phyloP scores from a whole-genome alignment of 768 basidiomycete species.

The Rhizopogon vesiculosus region DNA sequence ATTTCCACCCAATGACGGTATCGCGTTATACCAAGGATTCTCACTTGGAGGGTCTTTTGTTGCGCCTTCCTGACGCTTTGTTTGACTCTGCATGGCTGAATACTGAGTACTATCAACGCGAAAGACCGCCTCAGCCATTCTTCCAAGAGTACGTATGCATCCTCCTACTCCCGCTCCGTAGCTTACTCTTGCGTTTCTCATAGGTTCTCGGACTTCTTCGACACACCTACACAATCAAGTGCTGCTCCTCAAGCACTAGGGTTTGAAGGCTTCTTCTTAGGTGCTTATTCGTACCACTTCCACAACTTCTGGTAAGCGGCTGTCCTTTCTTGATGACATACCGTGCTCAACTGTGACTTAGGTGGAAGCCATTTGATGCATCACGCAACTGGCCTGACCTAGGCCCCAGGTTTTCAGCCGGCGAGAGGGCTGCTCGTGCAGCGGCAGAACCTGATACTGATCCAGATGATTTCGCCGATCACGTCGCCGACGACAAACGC shows the following conservation, averaged over 20 bases:
- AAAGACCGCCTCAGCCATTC: slow-evolving; percentile 91
- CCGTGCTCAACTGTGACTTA: slow-evolving; percentile 21
- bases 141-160: slow-evolving; percentile 65
- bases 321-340: background rate
- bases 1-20: slow-evolving; percentile 97
- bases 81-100: slow-evolving; percentile 98
- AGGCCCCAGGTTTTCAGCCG: slow-evolving; percentile 70
- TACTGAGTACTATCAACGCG: slow-evolving; percentile 86
- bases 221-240: slow-evolving; percentile 65
- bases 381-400: slow-evolving; percentile 95
- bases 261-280: slow-evolving; percentile 94
- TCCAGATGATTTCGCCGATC: slow-evolving; percentile 34
- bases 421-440: slow-evolving; percentile 64
- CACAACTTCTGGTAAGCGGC: slow-evolving; percentile 81
- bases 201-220: slow-evolving; percentile 88
- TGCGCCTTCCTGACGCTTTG: slow-evolving; percentile 89
- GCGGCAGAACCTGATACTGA: slow-evolving; percentile 29
- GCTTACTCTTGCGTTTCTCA: background rate
- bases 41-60: slow-evolving; percentile 72
- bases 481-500: slow-evolving; percentile 59
- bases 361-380: slow-evolving; percentile 97
- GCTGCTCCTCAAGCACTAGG: slow-evolving; percentile 86
- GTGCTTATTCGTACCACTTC: slow-evolving; percentile 94
- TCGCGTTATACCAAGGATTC: slow-evolving; percentile 90
- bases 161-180: background rate